phyloP scores from a whole-genome alignment of 192 early-diverging fungal genomes.

The Funneliformis mosseae region DNA sequence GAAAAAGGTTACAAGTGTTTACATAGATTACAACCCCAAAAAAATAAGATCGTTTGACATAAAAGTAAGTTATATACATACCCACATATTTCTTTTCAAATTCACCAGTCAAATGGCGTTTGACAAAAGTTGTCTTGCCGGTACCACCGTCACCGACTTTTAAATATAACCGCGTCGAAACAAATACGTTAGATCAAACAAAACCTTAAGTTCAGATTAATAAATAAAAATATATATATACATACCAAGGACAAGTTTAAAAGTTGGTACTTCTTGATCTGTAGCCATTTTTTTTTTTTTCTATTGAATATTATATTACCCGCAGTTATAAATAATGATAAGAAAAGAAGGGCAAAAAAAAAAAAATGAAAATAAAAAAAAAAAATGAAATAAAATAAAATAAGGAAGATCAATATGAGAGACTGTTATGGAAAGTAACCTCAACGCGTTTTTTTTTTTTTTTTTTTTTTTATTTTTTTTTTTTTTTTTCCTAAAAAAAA shows the following conservation, averaged over 20 bases:
- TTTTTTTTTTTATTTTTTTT: too few relatives aligned
- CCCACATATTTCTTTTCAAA: constrained; percentile 99
- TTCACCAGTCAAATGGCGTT: constrained; percentile 99
- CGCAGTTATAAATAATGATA: background rate
- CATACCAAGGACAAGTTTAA: constrained; percentile 90
- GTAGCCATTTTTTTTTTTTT: constrained; percentile 34
- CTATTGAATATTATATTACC: background rate
- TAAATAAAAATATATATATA: background rate
- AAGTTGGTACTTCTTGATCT: constrained; percentile 62
- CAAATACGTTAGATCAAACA: constrained; percentile 1
- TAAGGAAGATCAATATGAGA: too few relatives aligned
- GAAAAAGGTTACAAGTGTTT: background rate
- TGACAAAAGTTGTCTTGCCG: constrained; percentile 99
- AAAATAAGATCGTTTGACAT: background rate
- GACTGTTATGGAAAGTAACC: too few relatives aligned
- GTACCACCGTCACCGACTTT: constrained; percentile 97
- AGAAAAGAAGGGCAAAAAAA: constrained; percentile 1
- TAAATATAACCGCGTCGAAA: constrained; percentile 5
- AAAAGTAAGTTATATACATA: constrained; percentile 47
- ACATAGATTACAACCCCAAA: background rate
- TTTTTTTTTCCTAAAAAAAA: too few relatives aligned
- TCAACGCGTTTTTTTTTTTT: too few relatives aligned
- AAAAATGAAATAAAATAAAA: too few relatives aligned
- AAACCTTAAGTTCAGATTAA: background rate
- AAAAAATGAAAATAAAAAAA: background rate